Conservation (phyloP, 2,329 filamentous ascomycete species). For the Pleoardoris graminearum region DNA sequence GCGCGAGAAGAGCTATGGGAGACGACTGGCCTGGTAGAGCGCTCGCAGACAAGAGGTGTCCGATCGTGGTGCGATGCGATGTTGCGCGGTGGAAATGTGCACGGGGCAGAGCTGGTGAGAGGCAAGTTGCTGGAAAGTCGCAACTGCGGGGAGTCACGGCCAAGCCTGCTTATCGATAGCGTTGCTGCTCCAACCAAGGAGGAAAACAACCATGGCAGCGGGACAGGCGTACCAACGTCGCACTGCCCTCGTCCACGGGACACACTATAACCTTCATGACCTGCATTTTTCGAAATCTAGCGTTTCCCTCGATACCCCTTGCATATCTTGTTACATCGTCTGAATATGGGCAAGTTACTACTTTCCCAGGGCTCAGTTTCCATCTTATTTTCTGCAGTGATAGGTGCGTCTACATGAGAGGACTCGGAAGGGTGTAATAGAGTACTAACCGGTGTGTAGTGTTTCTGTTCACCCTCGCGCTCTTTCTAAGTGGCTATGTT, state of each 20-base stretch:
- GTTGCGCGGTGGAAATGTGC: no score
- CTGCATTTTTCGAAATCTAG: slow-evolving; percentile 14
- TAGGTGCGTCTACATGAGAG: slow-evolving; percentile 56
- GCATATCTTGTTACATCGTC: slow-evolving; percentile 9
- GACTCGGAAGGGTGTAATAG: not conserved
- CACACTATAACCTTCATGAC: slow-evolving; percentile 15
- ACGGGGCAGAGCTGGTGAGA: not conserved
- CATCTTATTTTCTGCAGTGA: slow-evolving; percentile 63
- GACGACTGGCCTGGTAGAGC: no score
- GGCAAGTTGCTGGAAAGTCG: not conserved
- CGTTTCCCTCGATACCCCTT: slow-evolving; percentile 20
- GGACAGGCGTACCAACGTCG: slow-evolving; percentile 27
- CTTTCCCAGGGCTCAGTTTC: slow-evolving; percentile 73
- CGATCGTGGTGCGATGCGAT: no score
- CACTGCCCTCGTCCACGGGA: slow-evolving; percentile 28
- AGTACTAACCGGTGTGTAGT: slow-evolving; percentile 50
- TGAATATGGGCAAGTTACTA: slow-evolving; percentile 53
- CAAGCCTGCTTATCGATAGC: slow-evolving; percentile 31
- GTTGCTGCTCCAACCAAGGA: slow-evolving; percentile 25
- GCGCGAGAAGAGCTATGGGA: no score
- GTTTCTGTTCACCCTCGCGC: slow-evolving; percentile 73
- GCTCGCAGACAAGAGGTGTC: no score
- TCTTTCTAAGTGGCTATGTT: slow-evolving; percentile 86
- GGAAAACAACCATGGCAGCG: slow-evolving; percentile 22
- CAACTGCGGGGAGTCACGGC: not conserved